phyloP scores from a whole-genome alignment of 768 basidiomycete genomes.

The Mrakia gelida region DNA sequence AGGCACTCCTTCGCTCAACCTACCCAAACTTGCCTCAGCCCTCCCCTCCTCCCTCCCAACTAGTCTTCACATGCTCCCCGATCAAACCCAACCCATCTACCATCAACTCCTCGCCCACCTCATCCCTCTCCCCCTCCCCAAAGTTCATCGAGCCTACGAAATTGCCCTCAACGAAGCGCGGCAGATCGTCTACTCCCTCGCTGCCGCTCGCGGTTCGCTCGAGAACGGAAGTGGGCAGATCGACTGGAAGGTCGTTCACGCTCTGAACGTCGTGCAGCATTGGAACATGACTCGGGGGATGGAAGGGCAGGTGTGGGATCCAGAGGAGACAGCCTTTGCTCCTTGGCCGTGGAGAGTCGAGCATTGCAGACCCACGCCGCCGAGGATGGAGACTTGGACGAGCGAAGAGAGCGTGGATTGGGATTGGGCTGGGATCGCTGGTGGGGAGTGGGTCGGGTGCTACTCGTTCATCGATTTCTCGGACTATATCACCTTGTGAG shows the following conservation, averaged over 20 bases:
- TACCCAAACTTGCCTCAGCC: neutral
- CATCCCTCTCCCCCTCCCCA: neutral
- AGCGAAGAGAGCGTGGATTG: constrained; percentile 34
- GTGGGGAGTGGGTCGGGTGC: constrained; percentile 41
- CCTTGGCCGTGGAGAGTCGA: constrained; percentile 38
- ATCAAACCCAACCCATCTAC: neutral
- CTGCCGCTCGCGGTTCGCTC: neutral
- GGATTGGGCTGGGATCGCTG: constrained; percentile 43
- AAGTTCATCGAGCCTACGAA: neutral
- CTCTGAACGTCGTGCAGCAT: constrained; percentile 39
- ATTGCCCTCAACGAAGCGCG: neutral
- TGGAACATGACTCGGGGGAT: constrained; percentile 25
- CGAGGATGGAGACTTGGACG: constrained; percentile 37
- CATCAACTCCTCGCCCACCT: neutral
- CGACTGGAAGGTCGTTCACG: constrained; percentile 40
- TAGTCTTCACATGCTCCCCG: neutral
- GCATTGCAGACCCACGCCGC: constrained; percentile 1
- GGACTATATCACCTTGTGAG: constrained; percentile 22
- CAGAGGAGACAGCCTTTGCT: constrained; percentile 32
- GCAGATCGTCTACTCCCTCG: neutral
- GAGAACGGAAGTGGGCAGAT: constrained; percentile 36
- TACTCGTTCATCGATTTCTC: constrained; percentile 44
- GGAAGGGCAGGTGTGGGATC: constrained; percentile 36
- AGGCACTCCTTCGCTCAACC: neutral
- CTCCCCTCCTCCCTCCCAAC: neutral